Conservation (phyloP, 176 grass and related monocot genomes). For the Eremochloa ophiuroides region DNA sequence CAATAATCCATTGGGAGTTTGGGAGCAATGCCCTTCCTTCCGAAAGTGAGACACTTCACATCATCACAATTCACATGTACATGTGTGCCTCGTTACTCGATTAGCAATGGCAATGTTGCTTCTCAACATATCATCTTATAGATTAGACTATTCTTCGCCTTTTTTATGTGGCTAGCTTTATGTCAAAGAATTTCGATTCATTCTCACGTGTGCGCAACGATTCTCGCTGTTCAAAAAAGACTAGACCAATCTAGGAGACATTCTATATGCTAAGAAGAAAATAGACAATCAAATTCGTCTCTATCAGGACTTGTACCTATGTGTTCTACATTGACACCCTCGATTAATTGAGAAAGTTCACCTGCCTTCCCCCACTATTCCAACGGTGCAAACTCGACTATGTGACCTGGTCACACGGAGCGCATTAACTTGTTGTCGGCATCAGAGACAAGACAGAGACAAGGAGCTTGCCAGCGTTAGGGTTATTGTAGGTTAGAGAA, state of each 20-base stretch:
- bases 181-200: not conserved
- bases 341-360: not conserved
- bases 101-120: not conserved
- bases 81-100: not conserved
- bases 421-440: no score
- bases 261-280: not conserved
- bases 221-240: not conserved
- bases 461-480: no score
- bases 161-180: not conserved
- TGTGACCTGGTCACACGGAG: no score
- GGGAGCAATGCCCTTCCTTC: not conserved
- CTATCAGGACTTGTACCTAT: not conserved
- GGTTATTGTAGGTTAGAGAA: no score
- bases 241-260: not conserved
- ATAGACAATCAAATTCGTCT: not conserved
- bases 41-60: constrained; percentile 15
- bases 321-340: not conserved
- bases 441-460: no score
- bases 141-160: not conserved
- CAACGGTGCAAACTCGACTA: no score
- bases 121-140: not conserved
- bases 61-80: not conserved
- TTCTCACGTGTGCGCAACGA: not conserved
- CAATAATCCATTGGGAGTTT: not conserved
- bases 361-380: not conserved